These are phyloP conservation scores for Lichtheimia ramosa DNA, from an alignment of 371 early-diverging fungal genomes.

Conservation along the genomic window DNA sequence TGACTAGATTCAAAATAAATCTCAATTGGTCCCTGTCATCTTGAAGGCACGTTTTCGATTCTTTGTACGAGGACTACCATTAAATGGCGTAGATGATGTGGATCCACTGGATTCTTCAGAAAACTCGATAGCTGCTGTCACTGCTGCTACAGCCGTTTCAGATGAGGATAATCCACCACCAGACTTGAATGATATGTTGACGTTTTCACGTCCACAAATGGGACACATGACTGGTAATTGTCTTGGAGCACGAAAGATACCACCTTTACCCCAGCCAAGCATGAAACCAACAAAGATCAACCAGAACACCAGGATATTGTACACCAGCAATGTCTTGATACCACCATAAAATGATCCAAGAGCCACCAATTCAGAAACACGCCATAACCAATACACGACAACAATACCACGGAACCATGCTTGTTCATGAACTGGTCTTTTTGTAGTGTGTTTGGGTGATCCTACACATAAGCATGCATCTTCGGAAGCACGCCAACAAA, in stretches of 20 bases:
- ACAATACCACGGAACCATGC: conserved; percentile 31
- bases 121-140: conserved; percentile 2
- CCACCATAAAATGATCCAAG: conserved; percentile 47
- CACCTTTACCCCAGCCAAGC: conserved; percentile 26
- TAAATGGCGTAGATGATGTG: conserved; percentile 17
- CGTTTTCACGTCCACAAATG: conserved; percentile 3
- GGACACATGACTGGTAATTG: not conserved
- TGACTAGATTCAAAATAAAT: no score
- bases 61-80: conserved; percentile 17
- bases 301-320: conserved; percentile 32
- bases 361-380: conserved; percentile 32
- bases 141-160: conserved; percentile 5
- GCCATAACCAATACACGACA: conserved; percentile 44
- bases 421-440: conserved; percentile 12
- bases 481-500: conserved; percentile 24
- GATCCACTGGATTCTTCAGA: conserved; percentile 7
- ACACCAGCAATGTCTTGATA: conserved; percentile 23
- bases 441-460: conserved; percentile 10
- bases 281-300: conserved; percentile 26
- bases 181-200: not conserved
- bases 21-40: no score
- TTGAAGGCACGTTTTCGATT: conserved; percentile 9
- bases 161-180: not conserved
- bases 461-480: conserved; percentile 11
- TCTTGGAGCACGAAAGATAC: conserved; percentile 11